Base-by-base conservation (phyloP, 371 early-diverging fungal genomes). In the Dentiscutata heterogama region DNA sequence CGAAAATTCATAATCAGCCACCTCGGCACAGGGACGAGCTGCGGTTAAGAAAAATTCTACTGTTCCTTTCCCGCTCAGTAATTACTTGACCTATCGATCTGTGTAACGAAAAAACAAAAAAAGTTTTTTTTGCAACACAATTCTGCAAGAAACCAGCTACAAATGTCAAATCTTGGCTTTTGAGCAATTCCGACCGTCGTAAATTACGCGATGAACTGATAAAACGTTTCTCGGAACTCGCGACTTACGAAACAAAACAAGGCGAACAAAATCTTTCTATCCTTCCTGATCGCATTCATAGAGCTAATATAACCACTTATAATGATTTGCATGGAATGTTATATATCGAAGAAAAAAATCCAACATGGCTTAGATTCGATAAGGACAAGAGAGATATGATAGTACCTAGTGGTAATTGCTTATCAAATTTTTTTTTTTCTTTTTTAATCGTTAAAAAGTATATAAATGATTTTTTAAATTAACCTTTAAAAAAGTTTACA, bases 401-500 rank as follows among this genome's bases (percentile, higher is more conserved):
- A 31, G 18, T 73, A 27, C 73, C 73, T 27, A 31, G 53, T 25
- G 73, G 73, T 73, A 73, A 72, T 18, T 27, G 42, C 10, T 42
- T 46, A 29, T 68, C n/a, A 3, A 42, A 68, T 8, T 68, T 18
- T 20, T 35, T 67, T 29, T 35, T 63, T 61, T 22, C 25, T 61
- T 63, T 63, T 63, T 70, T n/a, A 70, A 16, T 7, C 39, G 5
- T 20, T n/a, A n/a, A n/a, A n/a, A 42, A 42, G 20, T 27, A 25
- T 50, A 50, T 71, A 2, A 68, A 50, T 10, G 42, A 51, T n/a
- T 42, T 35, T 11, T 35, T 25, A 64, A 29, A 22, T 72, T 53
- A n/a, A 27, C 4, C 27, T 2, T 6, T 16, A 27, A 27, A n/a
- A 13, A 64, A 79, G 79, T 79, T 79, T 79, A 79, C 68, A 79